These are phyloP conservation scores for Crithidia acanthocephali DNA, from an alignment of 208 protist species.

Conservation along the genomic window DNA sequence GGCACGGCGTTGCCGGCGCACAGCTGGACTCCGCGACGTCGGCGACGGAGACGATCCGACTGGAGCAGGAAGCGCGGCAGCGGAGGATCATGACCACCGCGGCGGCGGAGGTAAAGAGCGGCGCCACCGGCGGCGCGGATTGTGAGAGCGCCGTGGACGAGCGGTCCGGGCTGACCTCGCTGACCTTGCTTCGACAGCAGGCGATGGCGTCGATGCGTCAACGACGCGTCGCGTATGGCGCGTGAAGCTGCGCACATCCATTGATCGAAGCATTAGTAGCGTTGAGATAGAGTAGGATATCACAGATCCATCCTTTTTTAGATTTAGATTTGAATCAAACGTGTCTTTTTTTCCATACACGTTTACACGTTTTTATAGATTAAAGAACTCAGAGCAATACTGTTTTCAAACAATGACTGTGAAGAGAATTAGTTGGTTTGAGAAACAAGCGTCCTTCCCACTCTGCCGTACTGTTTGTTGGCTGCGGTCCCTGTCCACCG, in stretches of 20 bases:
- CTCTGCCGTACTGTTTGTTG: no score
- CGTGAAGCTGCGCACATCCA: no score
- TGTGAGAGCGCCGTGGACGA: not conserved
- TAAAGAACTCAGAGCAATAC: no score
- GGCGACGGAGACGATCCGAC: slow-evolving; percentile 22
- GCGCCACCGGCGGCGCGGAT: not conserved
- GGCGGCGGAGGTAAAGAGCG: not conserved
- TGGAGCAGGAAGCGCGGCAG: slow-evolving; percentile 8
- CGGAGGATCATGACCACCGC: not conserved
- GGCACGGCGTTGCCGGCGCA: not conserved
- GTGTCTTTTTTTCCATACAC: no score
- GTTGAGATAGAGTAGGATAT: not conserved
- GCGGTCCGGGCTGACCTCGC: not conserved
- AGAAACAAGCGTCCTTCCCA: no score
- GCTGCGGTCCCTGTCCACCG: no score
- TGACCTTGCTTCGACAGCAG: slow-evolving; percentile 24
- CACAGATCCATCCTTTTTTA: no score
- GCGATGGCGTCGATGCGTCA: slow-evolving; percentile 21
- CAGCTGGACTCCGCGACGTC: not conserved
- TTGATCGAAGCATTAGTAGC: not conserved
- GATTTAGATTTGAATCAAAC: no score
- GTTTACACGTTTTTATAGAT: no score
- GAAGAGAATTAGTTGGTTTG: no score
- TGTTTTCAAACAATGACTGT: no score
- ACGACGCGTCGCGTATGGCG: slow-evolving; percentile 8